A percentile compares a stretch with the other conserved stretches of the same genome.
Evolutionary conservation across 164 flowering plant species (phyloP).

Genomic region (Kingdonia uniflora): DNA sequence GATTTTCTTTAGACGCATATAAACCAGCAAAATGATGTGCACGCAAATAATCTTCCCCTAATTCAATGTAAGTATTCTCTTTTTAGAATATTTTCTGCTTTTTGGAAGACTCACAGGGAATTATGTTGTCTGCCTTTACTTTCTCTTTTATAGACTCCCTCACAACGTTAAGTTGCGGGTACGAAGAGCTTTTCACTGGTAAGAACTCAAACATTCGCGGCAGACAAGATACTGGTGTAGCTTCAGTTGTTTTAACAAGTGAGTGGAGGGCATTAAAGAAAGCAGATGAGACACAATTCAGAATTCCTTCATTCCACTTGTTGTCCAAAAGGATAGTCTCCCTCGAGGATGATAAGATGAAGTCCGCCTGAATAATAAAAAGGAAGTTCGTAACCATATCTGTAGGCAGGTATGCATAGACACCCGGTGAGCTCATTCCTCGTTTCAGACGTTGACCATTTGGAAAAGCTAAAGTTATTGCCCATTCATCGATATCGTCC

Average conservation of each 20-base stretch:
- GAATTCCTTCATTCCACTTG: constrained; percentile 50
- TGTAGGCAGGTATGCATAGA: constrained; percentile 56
- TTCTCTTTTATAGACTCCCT: constrained; percentile 30
- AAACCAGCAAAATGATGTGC: too few relatives aligned
- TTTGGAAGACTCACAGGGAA: constrained; percentile 18
- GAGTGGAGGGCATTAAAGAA: constrained; percentile 37
- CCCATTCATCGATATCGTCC: constrained; percentile 35
- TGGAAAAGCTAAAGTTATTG: constrained; percentile 49
- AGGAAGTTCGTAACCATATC: constrained; percentile 55
- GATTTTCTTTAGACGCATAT: too few relatives aligned
- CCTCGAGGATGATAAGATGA: constrained; percentile 43
- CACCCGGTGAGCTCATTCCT: constrained; percentile 32
- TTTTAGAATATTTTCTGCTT: constrained; percentile 13
- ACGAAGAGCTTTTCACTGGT: constrained; percentile 28
- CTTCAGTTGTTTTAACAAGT: constrained; percentile 24
- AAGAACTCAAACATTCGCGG: constrained; percentile 27
- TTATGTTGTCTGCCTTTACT: constrained; percentile 13
- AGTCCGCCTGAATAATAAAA: constrained; percentile 39
- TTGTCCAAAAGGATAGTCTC: constrained; percentile 35
- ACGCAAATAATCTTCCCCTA: too few relatives aligned
- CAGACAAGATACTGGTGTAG: constrained; percentile 31
- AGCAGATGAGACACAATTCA: constrained; percentile 36
- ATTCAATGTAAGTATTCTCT: too few relatives aligned
- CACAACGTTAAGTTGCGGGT: constrained; percentile 23
- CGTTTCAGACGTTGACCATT: constrained; percentile 27